A percentile compares a stretch with the other conserved stretches of the same genome.
phyloP scores from a whole-genome alignment of 108 stramenopile species.

The Pseudonitzschia multiseries region DNA sequence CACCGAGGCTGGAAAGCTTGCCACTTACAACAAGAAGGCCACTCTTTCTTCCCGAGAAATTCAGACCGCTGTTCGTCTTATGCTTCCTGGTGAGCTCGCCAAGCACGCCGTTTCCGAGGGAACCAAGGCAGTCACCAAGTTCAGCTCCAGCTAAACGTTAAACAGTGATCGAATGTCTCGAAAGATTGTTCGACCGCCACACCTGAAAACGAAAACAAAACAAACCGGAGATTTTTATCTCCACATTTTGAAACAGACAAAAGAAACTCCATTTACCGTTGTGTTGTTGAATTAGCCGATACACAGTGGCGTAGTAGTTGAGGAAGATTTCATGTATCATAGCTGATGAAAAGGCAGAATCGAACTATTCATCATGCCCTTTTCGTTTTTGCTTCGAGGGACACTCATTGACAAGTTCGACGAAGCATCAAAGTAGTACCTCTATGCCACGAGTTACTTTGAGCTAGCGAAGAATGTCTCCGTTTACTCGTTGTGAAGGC shows the following conservation, averaged over 20 bases:
- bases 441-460: too few relatives aligned
- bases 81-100: constrained; percentile 92
- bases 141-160: constrained; percentile 8
- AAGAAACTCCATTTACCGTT: too few relatives aligned
- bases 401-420: too few relatives aligned
- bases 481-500: too few relatives aligned
- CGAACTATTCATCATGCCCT: too few relatives aligned
- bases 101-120: constrained; percentile 89
- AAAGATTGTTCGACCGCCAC: neutral
- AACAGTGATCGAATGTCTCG: neutral
- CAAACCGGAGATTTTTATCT: constrained; percentile 27
- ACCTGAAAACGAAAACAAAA: neutral
- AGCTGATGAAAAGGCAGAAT: too few relatives aligned
- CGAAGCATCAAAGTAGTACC: too few relatives aligned
- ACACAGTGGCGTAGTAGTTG: neutral
- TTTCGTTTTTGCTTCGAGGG: too few relatives aligned
- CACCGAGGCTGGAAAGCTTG: constrained; percentile 85
- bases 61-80: constrained; percentile 89
- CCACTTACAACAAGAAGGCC: constrained; percentile 93
- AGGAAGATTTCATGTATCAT: too few relatives aligned
- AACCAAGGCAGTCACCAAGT: constrained; percentile 47
- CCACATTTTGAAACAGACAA: constrained; percentile 14
- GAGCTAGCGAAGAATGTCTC: too few relatives aligned
- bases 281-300: too few relatives aligned
- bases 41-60: constrained; percentile 90